Base-by-base conservation (phyloP, 2,329 filamentous ascomycete genomes). In the Pyricularia pennisetigena region DNA sequence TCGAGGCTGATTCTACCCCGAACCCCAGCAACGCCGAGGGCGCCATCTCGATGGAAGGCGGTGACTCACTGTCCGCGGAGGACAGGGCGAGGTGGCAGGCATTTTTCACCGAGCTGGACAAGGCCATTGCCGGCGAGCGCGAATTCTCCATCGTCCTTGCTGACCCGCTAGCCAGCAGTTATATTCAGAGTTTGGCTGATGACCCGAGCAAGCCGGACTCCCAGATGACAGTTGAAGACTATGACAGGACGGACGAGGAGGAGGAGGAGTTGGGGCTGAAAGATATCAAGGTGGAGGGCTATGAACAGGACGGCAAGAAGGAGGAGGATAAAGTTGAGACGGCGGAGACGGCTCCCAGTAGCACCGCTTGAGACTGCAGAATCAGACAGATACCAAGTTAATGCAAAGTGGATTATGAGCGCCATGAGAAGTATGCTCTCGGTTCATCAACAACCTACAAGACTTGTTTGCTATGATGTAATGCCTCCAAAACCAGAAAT, bases 231-330 rank as follows among this genome's bases (percentile, higher is more conserved):
- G 84, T 87, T 2, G 91, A 92, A 79, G 90, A 92, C 32, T 99
- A 99, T 77, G 87, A 91, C 69, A 86, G 95, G 70, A 97, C 94
- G 0, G 88, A 90, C 0, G 92, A 97, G 77, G 95, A 99, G 76
- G 92, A 97, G 79, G 95, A 99, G 74, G 92, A 97, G 69, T 82
- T 99, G 12, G 95, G 95, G 0, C 80, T 99, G 71, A 88, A 82
- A 69, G 95, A 99, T 75, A 99, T 99, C 89, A 95, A 94, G 84
- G 88, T 89, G 0, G 94, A 98, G 77, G 89, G 88, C 0, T 98
- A 99, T 75, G 90, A 90, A 77, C 82, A 88, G 67, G 85, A 87
- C 65, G 74, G 70, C 72, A 70, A 69, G 23, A 65, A 68, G 28
- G 68, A n/a, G 26, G 73, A 77, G 16, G 59, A 67, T 26, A 66